These are phyloP conservation scores for Irpex rosettiformis DNA, from an alignment of 1,284 basidiomycete species.

Conservation along the genomic window DNA sequence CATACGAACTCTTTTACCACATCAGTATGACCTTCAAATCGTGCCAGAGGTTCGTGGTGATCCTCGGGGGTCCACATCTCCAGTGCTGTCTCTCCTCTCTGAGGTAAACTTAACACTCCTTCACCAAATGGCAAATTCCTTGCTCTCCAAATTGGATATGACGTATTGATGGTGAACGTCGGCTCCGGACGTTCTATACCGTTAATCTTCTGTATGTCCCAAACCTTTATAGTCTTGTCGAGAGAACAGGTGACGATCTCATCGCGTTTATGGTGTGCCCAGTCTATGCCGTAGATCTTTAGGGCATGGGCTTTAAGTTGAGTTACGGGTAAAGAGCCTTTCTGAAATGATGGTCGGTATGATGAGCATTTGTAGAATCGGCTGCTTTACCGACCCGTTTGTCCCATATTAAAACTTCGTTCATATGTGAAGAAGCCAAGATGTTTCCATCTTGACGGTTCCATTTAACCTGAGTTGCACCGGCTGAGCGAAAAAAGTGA, in stretches of 20 bases:
- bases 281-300: constrained; percentile 96
- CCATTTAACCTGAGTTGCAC: constrained; percentile 96
- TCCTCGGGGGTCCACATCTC: constrained; percentile 76
- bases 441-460: constrained; percentile 83
- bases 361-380: neutral
- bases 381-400: constrained; percentile 53
- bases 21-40: constrained; percentile 88
- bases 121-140: constrained; percentile 90
- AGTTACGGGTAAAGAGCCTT: constrained; percentile 83
- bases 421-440: constrained; percentile 84
- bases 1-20: constrained; percentile 99
- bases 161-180: constrained; percentile 63
- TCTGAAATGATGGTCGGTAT: constrained; percentile 41
- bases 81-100: constrained; percentile 81
- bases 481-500: constrained; percentile 40
- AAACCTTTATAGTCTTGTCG: constrained; percentile 89
- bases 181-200: constrained; percentile 33
- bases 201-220: constrained; percentile 49
- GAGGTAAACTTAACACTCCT: constrained; percentile 87
- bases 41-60: constrained; percentile 56
- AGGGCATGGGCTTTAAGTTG: constrained; percentile 77
- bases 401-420: constrained; percentile 86
- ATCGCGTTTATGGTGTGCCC: constrained; percentile 73
- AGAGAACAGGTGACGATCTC: constrained; percentile 90
- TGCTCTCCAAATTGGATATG: constrained; percentile 93